A percentile compares a stretch with the other conserved stretches of the same genome.
Evolutionary conservation across 75 land plant genomes (phyloP).

Genomic region (Ceratopteris richardii): DNA sequence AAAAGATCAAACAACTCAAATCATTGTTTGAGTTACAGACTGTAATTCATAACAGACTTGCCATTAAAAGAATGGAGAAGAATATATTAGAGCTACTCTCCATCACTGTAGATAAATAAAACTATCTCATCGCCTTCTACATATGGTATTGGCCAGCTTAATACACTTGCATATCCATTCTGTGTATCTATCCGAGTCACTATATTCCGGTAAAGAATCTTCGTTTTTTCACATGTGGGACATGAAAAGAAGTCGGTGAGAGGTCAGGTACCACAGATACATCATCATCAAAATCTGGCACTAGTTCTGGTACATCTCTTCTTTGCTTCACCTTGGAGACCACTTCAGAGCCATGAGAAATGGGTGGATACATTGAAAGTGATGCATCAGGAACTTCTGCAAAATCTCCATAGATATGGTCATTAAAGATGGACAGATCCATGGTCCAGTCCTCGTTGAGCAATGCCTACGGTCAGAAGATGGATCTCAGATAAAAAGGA

Average conservation of each 20-base stretch:
- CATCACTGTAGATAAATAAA: too few relatives aligned
- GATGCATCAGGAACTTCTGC: constrained; percentile 65
- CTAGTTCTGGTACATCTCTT: neutral
- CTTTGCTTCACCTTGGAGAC: constrained; percentile 16
- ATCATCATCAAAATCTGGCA: neutral
- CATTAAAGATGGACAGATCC: constrained; percentile 51
- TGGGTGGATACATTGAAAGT: neutral
- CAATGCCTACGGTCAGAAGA: constrained; percentile 12
- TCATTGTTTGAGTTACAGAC: too few relatives aligned
- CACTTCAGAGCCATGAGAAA: neutral
- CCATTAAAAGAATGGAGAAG: too few relatives aligned
- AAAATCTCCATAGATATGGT: constrained; percentile 34
- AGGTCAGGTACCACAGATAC: constrained; percentile 3
- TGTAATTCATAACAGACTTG: too few relatives aligned
- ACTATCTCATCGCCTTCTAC: too few relatives aligned
- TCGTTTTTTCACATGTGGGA: neutral
- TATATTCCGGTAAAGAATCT: neutral
- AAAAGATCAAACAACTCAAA: too few relatives aligned
- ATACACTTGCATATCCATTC: too few relatives aligned
- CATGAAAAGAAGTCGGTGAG: neutral
- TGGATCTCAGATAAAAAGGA: neutral
- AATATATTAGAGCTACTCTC: too few relatives aligned
- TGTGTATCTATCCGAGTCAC: too few relatives aligned
- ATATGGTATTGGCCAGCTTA: too few relatives aligned
- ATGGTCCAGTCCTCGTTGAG: constrained; percentile 66